Conservation (phyloP, 1,139 yeast species). For the Barnettozyma hawaiiensis region DNA sequence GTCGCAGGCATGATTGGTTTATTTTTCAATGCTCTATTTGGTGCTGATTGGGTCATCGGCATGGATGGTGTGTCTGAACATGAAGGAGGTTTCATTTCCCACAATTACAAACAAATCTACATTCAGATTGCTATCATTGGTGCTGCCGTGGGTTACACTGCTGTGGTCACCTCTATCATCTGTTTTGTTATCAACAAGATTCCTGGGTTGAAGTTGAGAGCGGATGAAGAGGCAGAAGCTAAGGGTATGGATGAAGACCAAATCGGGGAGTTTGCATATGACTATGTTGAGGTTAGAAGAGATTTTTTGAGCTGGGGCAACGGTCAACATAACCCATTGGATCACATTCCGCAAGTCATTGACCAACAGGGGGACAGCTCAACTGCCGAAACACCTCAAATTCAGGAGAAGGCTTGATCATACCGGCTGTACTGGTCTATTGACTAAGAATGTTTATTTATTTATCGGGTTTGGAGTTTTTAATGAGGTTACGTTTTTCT, state of each 20-base stretch:
- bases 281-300: conserved; percentile 93
- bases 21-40: conserved; percentile 82
- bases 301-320: conserved; percentile 73
- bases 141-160: conserved; percentile 73
- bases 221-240: conserved; percentile 80
- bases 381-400: conserved; percentile 8
- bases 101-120: conserved; percentile 87
- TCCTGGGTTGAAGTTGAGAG: conserved; percentile 80
- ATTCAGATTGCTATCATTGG: conserved; percentile 79
- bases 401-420: conserved; percentile 20
- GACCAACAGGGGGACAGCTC: conserved; percentile 8
- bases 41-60: conserved; percentile 82
- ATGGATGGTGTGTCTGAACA: conserved; percentile 81
- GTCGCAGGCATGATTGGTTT: conserved; percentile 91
- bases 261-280: conserved; percentile 97
- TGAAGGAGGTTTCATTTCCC: conserved; percentile 87
- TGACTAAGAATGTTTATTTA: neutral
- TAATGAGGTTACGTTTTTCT: neutral
- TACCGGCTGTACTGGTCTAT: neutral
- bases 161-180: conserved; percentile 69
- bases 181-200: conserved; percentile 70
- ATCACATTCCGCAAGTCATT: conserved; percentile 12
- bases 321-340: conserved; percentile 11
- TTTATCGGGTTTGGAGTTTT: neutral
- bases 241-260: conserved; percentile 94